Conservation (phyloP, 2,329 filamentous ascomycete species). For the Cladosporium oxysporum region DNA sequence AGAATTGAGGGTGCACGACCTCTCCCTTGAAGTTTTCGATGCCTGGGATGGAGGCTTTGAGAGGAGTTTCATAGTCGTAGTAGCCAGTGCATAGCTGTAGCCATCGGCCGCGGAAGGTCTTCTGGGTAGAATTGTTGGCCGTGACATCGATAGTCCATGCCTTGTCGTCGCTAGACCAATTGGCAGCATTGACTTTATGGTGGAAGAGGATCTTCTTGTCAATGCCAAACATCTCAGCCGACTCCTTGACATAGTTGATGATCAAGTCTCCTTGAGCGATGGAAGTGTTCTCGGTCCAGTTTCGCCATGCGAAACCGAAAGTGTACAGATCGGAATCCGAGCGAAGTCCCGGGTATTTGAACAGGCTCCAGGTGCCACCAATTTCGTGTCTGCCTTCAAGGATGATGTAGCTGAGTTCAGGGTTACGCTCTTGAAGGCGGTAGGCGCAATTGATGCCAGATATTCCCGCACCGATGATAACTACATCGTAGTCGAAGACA, state of each 20-base stretch:
- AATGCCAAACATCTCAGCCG: conserved; percentile 47
- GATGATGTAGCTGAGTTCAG: conserved; percentile 62
- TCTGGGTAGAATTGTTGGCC: conserved; percentile 39
- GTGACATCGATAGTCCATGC: conserved; percentile 47
- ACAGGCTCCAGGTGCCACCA: conserved; percentile 79
- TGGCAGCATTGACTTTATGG: conserved; percentile 43
- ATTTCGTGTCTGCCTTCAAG: conserved; percentile 67
- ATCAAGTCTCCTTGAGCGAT: conserved; percentile 51
- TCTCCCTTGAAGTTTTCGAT: conserved; percentile 65
- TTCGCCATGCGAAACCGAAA: conserved; percentile 66
- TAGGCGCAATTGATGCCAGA: conserved; percentile 76
- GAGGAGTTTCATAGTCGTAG: conserved; percentile 69
- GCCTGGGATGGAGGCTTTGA: conserved; percentile 64
- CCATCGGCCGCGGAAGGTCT: conserved; percentile 47
- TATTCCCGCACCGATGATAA: conserved; percentile 73
- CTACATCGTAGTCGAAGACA: conserved; percentile 41
- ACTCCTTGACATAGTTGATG: conserved; percentile 46
- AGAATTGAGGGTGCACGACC: conserved; percentile 72
- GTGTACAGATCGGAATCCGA: conserved; percentile 54
- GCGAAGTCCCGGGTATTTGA: conserved; percentile 69
- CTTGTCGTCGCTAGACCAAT: conserved; percentile 53
- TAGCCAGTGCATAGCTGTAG: conserved; percentile 67
- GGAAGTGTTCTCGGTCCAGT: conserved; percentile 58
- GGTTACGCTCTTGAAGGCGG: conserved; percentile 51
- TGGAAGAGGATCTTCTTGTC: conserved; percentile 49